A percentile compares a stretch with the other conserved stretches of the same genome.
phyloP scores from a whole-genome alignment of 2,329 filamentous ascomycete genomes.

The Metarhizium brunneum region DNA sequence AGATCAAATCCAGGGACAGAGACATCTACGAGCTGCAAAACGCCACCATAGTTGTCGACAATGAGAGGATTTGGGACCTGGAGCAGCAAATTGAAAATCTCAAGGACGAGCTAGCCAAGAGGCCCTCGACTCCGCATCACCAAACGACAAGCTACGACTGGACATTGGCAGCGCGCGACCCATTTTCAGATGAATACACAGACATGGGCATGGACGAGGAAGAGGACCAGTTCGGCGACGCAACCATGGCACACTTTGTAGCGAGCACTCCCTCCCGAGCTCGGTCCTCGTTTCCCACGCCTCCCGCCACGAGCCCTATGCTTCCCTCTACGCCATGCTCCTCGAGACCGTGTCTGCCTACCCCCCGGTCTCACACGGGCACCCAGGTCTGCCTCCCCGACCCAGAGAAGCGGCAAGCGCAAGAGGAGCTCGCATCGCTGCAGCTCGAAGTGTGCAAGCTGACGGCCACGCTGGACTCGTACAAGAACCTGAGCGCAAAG shows the following conservation, averaged over 20 bases:
- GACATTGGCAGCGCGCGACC: constrained; percentile 40
- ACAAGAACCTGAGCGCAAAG: constrained; percentile 31
- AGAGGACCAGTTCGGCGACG: constrained; percentile 37
- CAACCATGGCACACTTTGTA: constrained; percentile 38
- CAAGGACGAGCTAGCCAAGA: constrained; percentile 21
- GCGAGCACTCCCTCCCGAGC: constrained; percentile 41
- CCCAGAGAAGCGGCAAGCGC: constrained; percentile 29
- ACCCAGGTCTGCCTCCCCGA: constrained; percentile 35
- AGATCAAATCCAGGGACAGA: constrained; percentile 40
- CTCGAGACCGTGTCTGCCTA: constrained; percentile 7
- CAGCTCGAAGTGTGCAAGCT: constrained; percentile 40
- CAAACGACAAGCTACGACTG: constrained; percentile 31
- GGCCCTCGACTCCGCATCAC: constrained; percentile 6
- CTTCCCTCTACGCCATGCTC: constrained; percentile 28
- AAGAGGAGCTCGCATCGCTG: constrained; percentile 39
- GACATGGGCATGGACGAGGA: constrained; percentile 21
- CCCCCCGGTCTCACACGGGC: constrained; percentile 20
- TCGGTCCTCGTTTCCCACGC: constrained; percentile 42
- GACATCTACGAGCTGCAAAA: constrained; percentile 45
- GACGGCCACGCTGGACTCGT: constrained; percentile 35
- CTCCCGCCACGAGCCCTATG: constrained; percentile 43
- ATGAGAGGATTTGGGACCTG: constrained; percentile 32
- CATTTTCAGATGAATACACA: constrained; percentile 33
- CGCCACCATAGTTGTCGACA: constrained; percentile 39
- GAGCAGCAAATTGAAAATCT: constrained; percentile 30